phyloP scores from a whole-genome alignment of 2,329 filamentous ascomycete species.

The Fusarium newnesense region DNA sequence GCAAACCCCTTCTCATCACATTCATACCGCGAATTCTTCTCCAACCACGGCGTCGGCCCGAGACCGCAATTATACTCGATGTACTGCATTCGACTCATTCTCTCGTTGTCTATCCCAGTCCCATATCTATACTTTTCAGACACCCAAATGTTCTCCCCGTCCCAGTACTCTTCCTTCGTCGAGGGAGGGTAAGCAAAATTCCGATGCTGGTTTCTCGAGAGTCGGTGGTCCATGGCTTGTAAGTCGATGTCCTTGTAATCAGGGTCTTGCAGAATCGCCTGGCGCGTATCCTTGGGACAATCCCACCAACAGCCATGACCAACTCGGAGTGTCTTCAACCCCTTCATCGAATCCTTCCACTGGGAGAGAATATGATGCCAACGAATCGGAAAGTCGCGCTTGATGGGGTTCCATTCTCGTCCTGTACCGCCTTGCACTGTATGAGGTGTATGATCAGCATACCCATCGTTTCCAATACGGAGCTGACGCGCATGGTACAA shows the following conservation, averaged over 20 bases:
- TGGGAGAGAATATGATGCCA: slow-evolving; percentile 22
- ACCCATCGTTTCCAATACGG: neutral
- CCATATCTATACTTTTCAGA: slow-evolving; percentile 3
- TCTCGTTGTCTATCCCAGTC: accelerated
- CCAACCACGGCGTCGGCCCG: neutral
- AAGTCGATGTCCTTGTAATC: neutral
- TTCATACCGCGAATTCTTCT: accelerated
- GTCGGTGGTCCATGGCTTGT: neutral
- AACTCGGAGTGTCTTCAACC: slow-evolving; percentile 12
- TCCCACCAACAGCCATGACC: neutral
- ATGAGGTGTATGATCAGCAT: neutral
- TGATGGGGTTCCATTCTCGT: neutral
- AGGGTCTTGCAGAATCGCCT: accelerated
- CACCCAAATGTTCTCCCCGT: accelerated
- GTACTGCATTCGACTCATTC: neutral
- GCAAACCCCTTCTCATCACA: neutral
- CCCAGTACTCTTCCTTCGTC: accelerated
- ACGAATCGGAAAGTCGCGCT: neutral
- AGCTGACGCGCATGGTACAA: slow-evolving; percentile 21
- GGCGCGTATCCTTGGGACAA: neutral
- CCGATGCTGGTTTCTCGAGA: neutral
- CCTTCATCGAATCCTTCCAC: slow-evolving; percentile 17
- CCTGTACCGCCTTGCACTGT: neutral
- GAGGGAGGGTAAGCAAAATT: neutral
- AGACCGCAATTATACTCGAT: neutral